Base-by-base conservation (phyloP, 495 filamentous ascomycete species). In the Penicillium cataractarum region DNA sequence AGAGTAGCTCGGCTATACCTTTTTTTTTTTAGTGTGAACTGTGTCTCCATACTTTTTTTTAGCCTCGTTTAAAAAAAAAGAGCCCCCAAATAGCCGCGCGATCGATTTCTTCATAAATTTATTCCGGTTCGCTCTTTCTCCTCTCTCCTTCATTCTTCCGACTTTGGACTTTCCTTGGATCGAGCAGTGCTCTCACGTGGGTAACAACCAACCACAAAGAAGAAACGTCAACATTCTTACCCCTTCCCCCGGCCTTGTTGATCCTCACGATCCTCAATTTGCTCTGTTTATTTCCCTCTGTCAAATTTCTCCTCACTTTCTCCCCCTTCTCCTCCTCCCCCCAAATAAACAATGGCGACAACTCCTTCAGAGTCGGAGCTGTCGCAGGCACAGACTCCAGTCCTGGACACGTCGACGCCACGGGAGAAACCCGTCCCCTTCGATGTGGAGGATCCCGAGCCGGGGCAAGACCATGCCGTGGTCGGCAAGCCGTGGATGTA, bases 401-500 rank as follows among this genome's bases (percentile, higher is more conserved):
- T 24, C 21, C 6, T 19, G 24, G 35, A 21, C 31, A 12, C 33
- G 12, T 54, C 49, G 0, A 35, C 40, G 24, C 9, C 50, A 3
- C 51, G 57, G 10, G 55, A 57, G 56, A 68, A 65, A 19, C 24
- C 22, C 13, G 40, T 53, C 32, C 40, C 57, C 4, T 58, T 60
- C 19, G 46, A 55, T 17, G 27, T 63, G 17, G 49, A 66, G 12
- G 75, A 78, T 54, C 65, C 72, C 27, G 74, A 77, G 54, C 53
- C 66, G 12, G 65, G 57, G 17, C 65, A 68, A 27, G 76, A 76
- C 52, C 51, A 67, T 32, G 46, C 64, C 7, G 64, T 72, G 50
- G 51, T 66, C 49, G 78, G 77, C 2, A 72, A 75, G 52, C 68
- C 78, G 54, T 91, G 89, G 88, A 91, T 88, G 79, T 92, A 92